These are phyloP conservation scores for Coelastrella sp. DNA, from an alignment of 139 green algal species.

Conservation along the genomic window DNA sequence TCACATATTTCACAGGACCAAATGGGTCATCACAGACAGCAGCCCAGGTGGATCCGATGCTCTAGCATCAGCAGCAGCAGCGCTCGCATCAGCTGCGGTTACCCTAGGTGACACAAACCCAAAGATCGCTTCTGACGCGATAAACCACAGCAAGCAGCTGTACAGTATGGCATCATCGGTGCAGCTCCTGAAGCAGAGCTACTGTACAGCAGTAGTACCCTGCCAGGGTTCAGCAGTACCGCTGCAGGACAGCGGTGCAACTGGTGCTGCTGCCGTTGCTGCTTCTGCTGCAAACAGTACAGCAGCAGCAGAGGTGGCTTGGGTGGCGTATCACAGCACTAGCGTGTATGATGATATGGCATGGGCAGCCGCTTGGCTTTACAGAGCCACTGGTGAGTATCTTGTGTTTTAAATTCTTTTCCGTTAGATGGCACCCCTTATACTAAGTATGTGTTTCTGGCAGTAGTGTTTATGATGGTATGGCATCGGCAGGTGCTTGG, in stretches of 20 bases:
- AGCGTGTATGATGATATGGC: conserved; percentile 31
- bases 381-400: conserved; percentile 11
- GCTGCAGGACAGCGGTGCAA: neutral
- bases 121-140: neutral
- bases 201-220: neutral
- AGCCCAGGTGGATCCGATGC: conserved; percentile 18
- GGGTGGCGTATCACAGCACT: conserved; percentile 11
- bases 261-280: neutral
- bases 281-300: neutral
- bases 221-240: conserved; percentile 10
- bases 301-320: neutral
- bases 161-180: neutral
- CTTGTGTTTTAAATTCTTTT: too few species aligned
- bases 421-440: too few species aligned
- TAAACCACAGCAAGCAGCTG: neutral
- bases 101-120: neutral
- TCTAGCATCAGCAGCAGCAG: conserved; percentile 11
- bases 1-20: neutral
- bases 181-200: neutral
- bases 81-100: neutral
- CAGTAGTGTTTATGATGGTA: too few species aligned
- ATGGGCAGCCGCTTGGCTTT: conserved; percentile 28
- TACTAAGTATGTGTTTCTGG: too few species aligned
- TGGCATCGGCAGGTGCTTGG: too few species aligned
- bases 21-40: neutral